Evolutionary conservation across 352 stramenopile genomes (phyloP).

Genomic region (Globisporangium uncinulatum): DNA sequence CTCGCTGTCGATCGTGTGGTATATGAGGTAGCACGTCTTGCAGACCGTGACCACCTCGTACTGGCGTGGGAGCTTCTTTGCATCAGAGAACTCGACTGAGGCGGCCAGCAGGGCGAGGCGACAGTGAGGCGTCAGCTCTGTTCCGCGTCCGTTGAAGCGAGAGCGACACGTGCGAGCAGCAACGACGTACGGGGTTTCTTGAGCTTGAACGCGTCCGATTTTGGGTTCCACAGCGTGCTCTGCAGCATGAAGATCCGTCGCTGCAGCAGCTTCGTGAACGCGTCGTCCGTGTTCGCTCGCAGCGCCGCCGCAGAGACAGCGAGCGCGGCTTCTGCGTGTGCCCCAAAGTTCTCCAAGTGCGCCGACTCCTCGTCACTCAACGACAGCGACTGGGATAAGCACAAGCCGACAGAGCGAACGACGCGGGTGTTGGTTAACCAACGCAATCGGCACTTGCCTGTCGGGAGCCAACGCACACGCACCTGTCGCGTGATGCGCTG

Average conservation of each 20-base stretch:
- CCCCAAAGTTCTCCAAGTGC: conserved; percentile 53
- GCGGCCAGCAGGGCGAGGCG: not conserved
- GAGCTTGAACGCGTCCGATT: conserved; percentile 49
- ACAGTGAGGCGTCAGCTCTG: not conserved
- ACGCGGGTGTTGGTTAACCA: not conserved
- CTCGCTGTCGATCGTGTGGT: conserved; percentile 42
- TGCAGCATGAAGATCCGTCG: conserved; percentile 64
- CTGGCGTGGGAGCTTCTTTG: conserved; percentile 32
- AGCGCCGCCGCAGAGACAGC: conserved; percentile 2
- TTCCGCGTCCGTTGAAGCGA: not conserved
- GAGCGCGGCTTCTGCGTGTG: conserved; percentile 39
- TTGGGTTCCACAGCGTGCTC: conserved; percentile 64
- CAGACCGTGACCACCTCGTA: conserved; percentile 50
- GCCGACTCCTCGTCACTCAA: conserved; percentile 50
- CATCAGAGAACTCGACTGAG: conserved; percentile 43
- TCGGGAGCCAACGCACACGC: not conserved
- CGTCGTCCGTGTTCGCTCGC: conserved; percentile 11
- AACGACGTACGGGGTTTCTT: conserved; percentile 38
- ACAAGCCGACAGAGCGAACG: not conserved
- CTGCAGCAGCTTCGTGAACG: conserved; percentile 45
- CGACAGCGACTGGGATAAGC: conserved; percentile 34
- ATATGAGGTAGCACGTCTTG: conserved; percentile 39
- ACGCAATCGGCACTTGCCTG: too few relatives aligned
- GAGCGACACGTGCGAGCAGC: not conserved
- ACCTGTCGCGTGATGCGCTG: conserved; percentile 61